Evolutionary conservation across 202 grass and related monocot genomes (phyloP), one percentile per base, ranked within the genome.

Genomic region (Schoenoplectus tabernaemontani): DNA sequence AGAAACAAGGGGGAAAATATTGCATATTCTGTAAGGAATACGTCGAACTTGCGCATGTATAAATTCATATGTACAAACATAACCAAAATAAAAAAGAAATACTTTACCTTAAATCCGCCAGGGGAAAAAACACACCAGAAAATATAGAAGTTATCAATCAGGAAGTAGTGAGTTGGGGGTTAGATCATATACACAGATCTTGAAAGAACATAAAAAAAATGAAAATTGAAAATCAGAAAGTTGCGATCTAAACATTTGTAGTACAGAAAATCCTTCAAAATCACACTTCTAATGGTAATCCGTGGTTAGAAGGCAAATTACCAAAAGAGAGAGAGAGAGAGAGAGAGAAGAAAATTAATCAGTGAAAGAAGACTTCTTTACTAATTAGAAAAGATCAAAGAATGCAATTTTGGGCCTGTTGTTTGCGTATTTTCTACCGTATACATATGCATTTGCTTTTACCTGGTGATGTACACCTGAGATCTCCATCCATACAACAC

Each of bases 401-500:
- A 4, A 44, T 51, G 42, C 7, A 65, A 50, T 33, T 65, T 51
- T 65, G 61, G 23, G 23, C n/a, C 34, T 23, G 37, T 51, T 28
- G 15, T 51, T 19, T 78, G 20, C 23, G 24, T 42, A 57, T 77
- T 38, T 57, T 76, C 37, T 36, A 83, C 33, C 24, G 54, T 73
- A 43, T 53, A 38, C 39, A 63, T 13, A 20, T 39, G 51, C 9
- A 0, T 3, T 19, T 60, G 23, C 24, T 43, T 61, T 76, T 85
- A 85, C 83, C 83, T 85, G 64, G 37, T 85, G 83, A 60, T 80
- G 76, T 71, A 64, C 64, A 70, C 67, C 57, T 47, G 83, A 85
- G 37, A 80, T 59, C 76, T 85, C 83, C 83, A 85, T 85, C 83
- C 75, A 68, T 68, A 46, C 83, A 79, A 85, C 43, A 78, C 36